These are phyloP conservation scores for Didymella sp. DNA, from an alignment of 2,329 filamentous ascomycete species.

Conservation along the genomic window DNA sequence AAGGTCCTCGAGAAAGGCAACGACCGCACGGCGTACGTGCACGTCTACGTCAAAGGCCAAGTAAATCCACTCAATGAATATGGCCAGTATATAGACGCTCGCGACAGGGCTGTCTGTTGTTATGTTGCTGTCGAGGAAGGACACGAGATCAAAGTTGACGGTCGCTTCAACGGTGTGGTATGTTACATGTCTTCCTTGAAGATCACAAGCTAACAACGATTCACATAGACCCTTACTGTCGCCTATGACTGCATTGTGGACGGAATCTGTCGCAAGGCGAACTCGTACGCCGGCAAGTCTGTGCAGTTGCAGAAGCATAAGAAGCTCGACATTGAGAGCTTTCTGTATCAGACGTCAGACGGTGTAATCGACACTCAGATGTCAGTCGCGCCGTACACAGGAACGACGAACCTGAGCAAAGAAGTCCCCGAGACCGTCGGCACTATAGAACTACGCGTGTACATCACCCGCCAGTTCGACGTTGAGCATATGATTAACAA, in stretches of 20 bases:
- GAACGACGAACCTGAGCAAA: slow-evolving; percentile 4
- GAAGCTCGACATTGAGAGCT: slow-evolving; percentile 30
- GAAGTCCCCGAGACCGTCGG: slow-evolving; percentile 33
- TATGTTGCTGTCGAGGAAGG: slow-evolving; percentile 47
- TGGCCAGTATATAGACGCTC: slow-evolving; percentile 34
- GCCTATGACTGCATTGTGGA: slow-evolving; percentile 50
- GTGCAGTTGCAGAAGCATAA: slow-evolving; percentile 29
- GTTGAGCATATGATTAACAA: slow-evolving; percentile 22
- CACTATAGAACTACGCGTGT: slow-evolving; percentile 44
- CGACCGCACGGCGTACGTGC: slow-evolving; percentile 45
- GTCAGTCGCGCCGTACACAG: slow-evolving; percentile 85
- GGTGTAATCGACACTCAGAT: slow-evolving; percentile 84
- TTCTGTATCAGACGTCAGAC: slow-evolving; percentile 25
- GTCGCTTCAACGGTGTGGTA: slow-evolving; percentile 45
- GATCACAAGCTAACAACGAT: not conserved
- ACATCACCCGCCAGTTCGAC: slow-evolving; percentile 30
- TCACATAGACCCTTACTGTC: slow-evolving; percentile 29
- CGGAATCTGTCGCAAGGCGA: slow-evolving; percentile 41
- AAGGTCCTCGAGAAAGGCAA: slow-evolving; percentile 45
- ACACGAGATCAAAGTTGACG: slow-evolving; percentile 41
- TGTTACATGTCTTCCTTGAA: not conserved
- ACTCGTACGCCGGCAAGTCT: slow-evolving; percentile 11
- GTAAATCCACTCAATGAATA: slow-evolving; percentile 43
- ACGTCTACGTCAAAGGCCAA: slow-evolving; percentile 34
- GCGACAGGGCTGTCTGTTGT: slow-evolving; percentile 42